A percentile compares a stretch with the other conserved stretches of the same genome.
Evolutionary conservation across 345 rosid species (phyloP).

Genomic region (Sapria himalayana): DNA sequence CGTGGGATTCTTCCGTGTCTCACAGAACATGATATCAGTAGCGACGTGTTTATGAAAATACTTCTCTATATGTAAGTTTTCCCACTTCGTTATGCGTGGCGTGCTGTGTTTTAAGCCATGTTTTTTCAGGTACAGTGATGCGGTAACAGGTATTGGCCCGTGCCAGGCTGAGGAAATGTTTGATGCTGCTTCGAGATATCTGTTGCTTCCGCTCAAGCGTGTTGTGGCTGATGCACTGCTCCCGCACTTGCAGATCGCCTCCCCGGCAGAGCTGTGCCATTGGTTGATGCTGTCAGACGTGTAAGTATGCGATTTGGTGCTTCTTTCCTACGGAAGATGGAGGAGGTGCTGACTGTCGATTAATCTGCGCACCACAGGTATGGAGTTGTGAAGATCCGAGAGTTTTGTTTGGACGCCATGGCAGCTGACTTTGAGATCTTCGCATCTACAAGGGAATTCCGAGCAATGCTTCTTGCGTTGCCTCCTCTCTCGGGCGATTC

Average conservation of each 20-base stretch:
- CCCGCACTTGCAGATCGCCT: constrained; percentile 60
- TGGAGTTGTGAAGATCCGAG: constrained; percentile 74
- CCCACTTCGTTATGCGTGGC: not conserved
- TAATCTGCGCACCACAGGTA: too few relatives aligned
- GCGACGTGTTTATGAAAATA: constrained; percentile 72
- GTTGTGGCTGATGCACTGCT: constrained; percentile 79
- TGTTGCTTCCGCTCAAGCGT: constrained; percentile 84
- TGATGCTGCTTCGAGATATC: constrained; percentile 91
- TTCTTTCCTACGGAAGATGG: too few relatives aligned
- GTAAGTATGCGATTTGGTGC: too few relatives aligned
- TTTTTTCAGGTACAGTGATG: constrained; percentile 78
- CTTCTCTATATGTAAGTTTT: constrained; percentile 72
- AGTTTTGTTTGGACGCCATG: constrained; percentile 59
- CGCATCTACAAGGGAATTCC: constrained; percentile 54
- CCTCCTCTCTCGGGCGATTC: constrained; percentile 96
- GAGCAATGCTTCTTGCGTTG: constrained; percentile 72
- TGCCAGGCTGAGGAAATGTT: constrained; percentile 89
- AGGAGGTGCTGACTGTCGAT: too few relatives aligned
- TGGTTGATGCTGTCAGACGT: constrained; percentile 82
- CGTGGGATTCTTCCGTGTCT: constrained; percentile 37
- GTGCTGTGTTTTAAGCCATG: constrained; percentile 3
- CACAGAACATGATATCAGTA: constrained; percentile 75
- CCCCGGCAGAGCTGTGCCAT: constrained; percentile 73
- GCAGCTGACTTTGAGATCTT: constrained; percentile 87
- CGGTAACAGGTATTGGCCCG: constrained; percentile 58